Evolutionary conservation across 805 yeast genomes (phyloP), one percentile per base, ranked within the genome.

Genomic region (Candida ortonii): DNA sequence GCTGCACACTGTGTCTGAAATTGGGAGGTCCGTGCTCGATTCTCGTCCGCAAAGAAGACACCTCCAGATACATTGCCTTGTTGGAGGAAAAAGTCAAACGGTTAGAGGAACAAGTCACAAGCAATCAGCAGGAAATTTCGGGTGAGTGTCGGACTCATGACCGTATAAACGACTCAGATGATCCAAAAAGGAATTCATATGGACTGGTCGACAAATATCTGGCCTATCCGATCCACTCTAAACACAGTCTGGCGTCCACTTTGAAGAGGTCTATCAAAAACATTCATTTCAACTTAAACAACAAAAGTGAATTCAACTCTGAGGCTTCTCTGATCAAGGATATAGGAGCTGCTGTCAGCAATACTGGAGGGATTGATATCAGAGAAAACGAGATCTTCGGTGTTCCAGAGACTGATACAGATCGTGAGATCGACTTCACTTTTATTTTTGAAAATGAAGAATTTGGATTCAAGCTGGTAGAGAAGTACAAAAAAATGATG

Each of bases 1-100:
- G 44, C 11, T 47, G 52, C 32, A 26, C 44, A 3, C 28, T 30
- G 5, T 47, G 50, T 28, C 11, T 13, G 3, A 41, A 40, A 18
- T 40, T 43, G 8, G 37, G 39, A 5, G 33, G 33, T 6, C 43
- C 36, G 11, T 50, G 54, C 25, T 44, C 52, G 1, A 38, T 49
- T 7, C 22, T 40, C 19, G 24, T 20, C 22, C 26, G 38, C 4
- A 22, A 34, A 9, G 32, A 33, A 6, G 44, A 47, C 25, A 28
- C 43, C 8, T 22, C 34, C 10, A 36, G 39, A 17, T 36, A 47
- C 25, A 41, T 49, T 12, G 26, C 41, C 2, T 30, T 35, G 31
- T 25, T 49, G 14, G 50, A 49, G 34, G 38, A 35, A 10, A 47
- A 49, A 33, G 30, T 46, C 2, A 34, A 34, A 21, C 41, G 40